Evolutionary conservation across 148 eudicot genomes (phyloP).

Genomic region (Gaultheria prostrata): DNA sequence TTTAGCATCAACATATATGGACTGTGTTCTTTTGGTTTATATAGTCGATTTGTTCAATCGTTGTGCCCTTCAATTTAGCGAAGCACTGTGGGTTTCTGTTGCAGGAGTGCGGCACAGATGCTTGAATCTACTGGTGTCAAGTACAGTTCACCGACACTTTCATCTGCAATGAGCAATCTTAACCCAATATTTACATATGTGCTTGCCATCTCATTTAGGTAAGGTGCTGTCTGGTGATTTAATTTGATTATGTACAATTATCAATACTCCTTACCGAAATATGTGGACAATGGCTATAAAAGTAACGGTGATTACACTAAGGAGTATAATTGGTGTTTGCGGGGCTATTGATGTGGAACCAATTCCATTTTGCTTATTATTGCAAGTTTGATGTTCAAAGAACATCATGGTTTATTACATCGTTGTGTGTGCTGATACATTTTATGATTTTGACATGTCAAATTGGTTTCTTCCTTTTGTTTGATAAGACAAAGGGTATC

Average conservation of each 20-base stretch:
- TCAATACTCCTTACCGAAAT: not conserved
- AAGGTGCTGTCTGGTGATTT: not conserved
- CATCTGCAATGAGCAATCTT: slow-evolving; percentile 4
- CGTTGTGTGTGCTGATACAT: not conserved
- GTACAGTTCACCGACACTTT: slow-evolving; percentile 3
- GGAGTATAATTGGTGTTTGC: not conserved
- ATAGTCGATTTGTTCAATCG: not conserved
- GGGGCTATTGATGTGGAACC: not conserved
- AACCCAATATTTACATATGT: not conserved
- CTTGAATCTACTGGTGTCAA: slow-evolving; percentile 14
- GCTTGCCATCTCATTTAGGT: not conserved
- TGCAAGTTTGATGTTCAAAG: not conserved
- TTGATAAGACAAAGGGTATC: no score
- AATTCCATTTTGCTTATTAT: not conserved
- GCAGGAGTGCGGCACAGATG: slow-evolving; percentile 19
- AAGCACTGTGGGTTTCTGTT: not conserved
- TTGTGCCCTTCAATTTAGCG: not conserved
- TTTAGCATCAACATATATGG: not conserved
- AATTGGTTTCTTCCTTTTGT: no score
- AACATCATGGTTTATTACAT: not conserved
- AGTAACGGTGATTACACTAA: not conserved
- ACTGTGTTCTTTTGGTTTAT: not conserved
- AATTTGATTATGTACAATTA: not conserved
- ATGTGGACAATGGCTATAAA: not conserved
- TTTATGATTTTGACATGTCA: no score